phyloP scores from a whole-genome alignment of 139 green algal species.

The Micractinium sp. region DNA sequence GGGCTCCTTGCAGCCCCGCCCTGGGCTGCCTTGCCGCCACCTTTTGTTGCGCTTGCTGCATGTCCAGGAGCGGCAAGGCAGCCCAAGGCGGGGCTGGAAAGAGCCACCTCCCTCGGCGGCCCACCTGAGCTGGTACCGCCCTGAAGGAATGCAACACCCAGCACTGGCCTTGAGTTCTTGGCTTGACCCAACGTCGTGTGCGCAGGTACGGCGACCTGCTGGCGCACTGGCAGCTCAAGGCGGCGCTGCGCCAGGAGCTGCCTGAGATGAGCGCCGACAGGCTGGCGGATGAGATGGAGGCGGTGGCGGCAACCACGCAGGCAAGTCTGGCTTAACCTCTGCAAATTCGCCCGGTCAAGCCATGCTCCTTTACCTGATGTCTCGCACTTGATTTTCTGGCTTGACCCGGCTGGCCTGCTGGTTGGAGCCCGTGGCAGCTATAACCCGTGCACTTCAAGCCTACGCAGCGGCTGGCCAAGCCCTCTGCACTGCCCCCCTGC shows the following conservation, averaged over 20 bases:
- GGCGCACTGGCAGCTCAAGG: conserved; percentile 87
- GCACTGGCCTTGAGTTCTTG: too few relatives aligned
- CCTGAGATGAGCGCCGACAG: conserved; percentile 42
- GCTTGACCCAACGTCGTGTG: neutral
- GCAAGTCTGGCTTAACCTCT: neutral
- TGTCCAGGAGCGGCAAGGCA: too few relatives aligned
- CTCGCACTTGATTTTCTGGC: too few relatives aligned
- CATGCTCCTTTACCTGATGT: neutral
- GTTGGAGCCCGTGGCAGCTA: too few relatives aligned
- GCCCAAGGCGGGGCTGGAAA: neutral
- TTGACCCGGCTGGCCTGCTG: too few relatives aligned
- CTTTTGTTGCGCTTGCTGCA: neutral
- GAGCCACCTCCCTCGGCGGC: neutral
- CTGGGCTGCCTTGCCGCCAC: neutral
- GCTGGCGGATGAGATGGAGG: conserved; percentile 44
- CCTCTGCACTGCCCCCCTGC: too few relatives aligned
- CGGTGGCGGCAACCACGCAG: conserved; percentile 12
- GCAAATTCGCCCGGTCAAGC: too few relatives aligned
- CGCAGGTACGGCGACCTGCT: conserved; percentile 80
- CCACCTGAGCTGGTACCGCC: neutral
- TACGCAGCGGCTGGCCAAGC: too few relatives aligned
- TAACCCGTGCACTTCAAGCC: too few relatives aligned
- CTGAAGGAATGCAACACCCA: too few relatives aligned
- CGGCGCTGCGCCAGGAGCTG: conserved; percentile 49
- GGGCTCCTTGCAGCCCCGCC: neutral